These are phyloP conservation scores for Tricholoma hemisulphureum DNA, from an alignment of 768 basidiomycete species.

Conservation along the genomic window DNA sequence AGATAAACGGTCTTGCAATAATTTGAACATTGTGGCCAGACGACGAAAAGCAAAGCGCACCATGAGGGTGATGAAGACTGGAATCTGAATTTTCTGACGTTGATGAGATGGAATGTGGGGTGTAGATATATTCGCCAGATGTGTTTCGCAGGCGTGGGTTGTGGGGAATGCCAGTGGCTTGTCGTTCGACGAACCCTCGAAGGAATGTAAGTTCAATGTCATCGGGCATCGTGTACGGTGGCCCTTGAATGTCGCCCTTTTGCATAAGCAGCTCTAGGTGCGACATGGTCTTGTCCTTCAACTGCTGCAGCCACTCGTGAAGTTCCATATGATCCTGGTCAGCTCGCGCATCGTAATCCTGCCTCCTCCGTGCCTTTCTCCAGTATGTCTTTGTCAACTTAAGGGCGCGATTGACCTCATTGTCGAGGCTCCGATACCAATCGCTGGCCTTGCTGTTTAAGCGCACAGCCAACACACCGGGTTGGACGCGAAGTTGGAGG, in stretches of 20 bases:
- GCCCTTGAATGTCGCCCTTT: slow-evolving; percentile 82
- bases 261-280: slow-evolving; percentile 86
- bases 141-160: slow-evolving; percentile 74
- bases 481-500: slow-evolving; percentile 80
- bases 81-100: slow-evolving; percentile 51
- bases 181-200: slow-evolving; percentile 79
- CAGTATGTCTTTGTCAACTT: slow-evolving; percentile 86
- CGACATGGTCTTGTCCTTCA: slow-evolving; percentile 88
- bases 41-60: slow-evolving; percentile 21
- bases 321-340: slow-evolving; percentile 90
- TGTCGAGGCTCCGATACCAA: slow-evolving; percentile 78
- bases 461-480: slow-evolving; percentile 74
- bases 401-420: slow-evolving; percentile 75
- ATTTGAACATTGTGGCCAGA: slow-evolving; percentile 7
- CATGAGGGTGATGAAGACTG: slow-evolving; percentile 38
- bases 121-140: slow-evolving; percentile 34
- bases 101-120: slow-evolving; percentile 43
- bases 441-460: slow-evolving; percentile 77
- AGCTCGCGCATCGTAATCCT: slow-evolving; percentile 81
- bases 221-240: slow-evolving; percentile 79
- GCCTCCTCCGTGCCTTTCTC: slow-evolving; percentile 77
- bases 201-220: slow-evolving; percentile 75
- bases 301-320: slow-evolving; percentile 83
- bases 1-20: slow-evolving; percentile 31
- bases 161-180: slow-evolving; percentile 71